Conservation (phyloP, 208 protist species). For the Angomonas ambiguus region DNA sequence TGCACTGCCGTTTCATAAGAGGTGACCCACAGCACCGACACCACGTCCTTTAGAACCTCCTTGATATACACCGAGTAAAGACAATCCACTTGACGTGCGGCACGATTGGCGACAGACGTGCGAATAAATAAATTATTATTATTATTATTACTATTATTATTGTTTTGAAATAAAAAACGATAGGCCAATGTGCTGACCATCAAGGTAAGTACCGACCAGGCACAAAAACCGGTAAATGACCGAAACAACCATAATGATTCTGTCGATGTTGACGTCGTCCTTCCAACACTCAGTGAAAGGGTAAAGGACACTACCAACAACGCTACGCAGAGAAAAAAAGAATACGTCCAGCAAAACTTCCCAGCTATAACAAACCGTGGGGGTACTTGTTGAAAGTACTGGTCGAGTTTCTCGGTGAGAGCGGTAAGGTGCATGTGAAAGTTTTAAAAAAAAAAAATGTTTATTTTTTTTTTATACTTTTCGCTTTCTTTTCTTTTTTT, state of each 20-base stretch:
- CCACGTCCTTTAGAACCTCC: not conserved
- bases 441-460: not conserved
- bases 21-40: too few species aligned
- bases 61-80: not conserved
- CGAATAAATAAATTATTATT: not conserved
- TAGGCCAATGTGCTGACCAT: not conserved
- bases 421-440: not conserved
- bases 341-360: not conserved
- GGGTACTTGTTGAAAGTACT: not conserved
- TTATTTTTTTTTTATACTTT: not conserved
- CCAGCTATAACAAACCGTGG: not conserved
- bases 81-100: not conserved
- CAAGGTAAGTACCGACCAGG: not conserved
- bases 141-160: slow-evolving; percentile 1
- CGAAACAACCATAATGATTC: not conserved
- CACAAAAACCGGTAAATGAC: not conserved
- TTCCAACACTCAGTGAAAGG: not conserved
- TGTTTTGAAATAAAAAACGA: not conserved
- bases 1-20: too few species aligned
- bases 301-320: not conserved
- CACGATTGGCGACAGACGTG: not conserved
- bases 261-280: not conserved
- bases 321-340: too few species aligned
- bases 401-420: not conserved
- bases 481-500: not conserved